Conservation (phyloP, 768 basidiomycete species). For the Macrolepiota dolichaula region DNA sequence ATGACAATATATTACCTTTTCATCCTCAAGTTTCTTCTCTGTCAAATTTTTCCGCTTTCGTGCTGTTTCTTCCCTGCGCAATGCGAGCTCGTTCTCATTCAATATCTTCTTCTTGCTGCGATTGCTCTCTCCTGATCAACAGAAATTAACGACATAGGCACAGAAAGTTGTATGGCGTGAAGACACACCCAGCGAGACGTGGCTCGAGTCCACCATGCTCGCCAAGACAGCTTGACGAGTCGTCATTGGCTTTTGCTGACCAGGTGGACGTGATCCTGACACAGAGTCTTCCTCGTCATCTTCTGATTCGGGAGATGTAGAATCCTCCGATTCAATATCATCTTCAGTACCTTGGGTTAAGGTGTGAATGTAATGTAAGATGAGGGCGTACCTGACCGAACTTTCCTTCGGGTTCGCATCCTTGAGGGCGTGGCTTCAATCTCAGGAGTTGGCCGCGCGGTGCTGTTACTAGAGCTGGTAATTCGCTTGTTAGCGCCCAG, state of each 20-base stretch:
- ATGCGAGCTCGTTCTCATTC: slow-evolving; percentile 69
- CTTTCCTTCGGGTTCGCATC: slow-evolving; percentile 22
- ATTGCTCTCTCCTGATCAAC: slow-evolving; percentile 21
- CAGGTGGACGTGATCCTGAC: slow-evolving; percentile 25
- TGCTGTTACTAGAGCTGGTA: slow-evolving; percentile 22
- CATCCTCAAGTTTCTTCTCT: slow-evolving; percentile 83
- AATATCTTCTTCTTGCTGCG: slow-evolving; percentile 61
- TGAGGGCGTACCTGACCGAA: slow-evolving; percentile 18
- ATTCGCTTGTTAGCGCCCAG: slow-evolving; percentile 37
- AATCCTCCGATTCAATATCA: slow-evolving; percentile 37
- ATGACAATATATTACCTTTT: slow-evolving; percentile 51
- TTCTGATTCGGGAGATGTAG: slow-evolving; percentile 26
- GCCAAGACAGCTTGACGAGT: slow-evolving; percentile 70
- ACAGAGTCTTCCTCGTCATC: slow-evolving; percentile 23
- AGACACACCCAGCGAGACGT: slow-evolving; percentile 57
- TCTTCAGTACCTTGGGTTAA: slow-evolving; percentile 13
- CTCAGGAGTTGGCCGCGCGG: slow-evolving; percentile 22
- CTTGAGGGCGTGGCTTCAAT: slow-evolving; percentile 21
- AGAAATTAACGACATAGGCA: not conserved
- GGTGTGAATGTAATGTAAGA: not conserved
- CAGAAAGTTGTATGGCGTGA: not conserved
- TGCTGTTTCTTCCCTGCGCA: slow-evolving; percentile 77
- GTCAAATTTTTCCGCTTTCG: slow-evolving; percentile 77
- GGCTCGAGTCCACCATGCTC: slow-evolving; percentile 63
- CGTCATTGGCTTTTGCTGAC: slow-evolving; percentile 37